Conservation (phyloP, 1,139 yeast genomes). For the Nakaseomyces kungkrabaensis region DNA sequence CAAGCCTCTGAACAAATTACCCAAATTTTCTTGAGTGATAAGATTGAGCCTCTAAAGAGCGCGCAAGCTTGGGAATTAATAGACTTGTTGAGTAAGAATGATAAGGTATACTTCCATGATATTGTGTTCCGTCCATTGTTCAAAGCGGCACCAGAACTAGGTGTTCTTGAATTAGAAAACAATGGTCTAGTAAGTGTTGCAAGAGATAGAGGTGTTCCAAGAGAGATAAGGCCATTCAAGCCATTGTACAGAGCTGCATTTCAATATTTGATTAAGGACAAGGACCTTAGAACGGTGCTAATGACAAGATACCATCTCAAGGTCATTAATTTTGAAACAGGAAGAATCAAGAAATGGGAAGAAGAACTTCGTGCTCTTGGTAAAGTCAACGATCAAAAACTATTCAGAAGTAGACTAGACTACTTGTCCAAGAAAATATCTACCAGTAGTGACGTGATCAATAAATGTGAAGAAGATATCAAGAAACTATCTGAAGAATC, state of each 20-base stretch:
- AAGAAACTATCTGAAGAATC: constrained; percentile 21
- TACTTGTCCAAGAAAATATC: constrained; percentile 61
- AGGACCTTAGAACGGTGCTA: constrained; percentile 46
- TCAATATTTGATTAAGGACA: constrained; percentile 48
- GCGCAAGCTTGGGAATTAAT: constrained; percentile 88
- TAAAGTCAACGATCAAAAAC: constrained; percentile 38
- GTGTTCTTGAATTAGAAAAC: constrained; percentile 65
- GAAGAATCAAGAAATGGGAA: constrained; percentile 55
- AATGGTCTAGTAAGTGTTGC: constrained; percentile 62
- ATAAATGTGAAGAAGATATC: constrained; percentile 35
- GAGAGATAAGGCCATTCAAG: constrained; percentile 62
- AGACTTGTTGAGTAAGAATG: constrained; percentile 46
- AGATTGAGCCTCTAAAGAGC: constrained; percentile 47
- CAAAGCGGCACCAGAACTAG: constrained; percentile 44
- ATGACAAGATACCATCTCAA: constrained; percentile 52
- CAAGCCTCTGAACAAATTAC: constrained; percentile 85
- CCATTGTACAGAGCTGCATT: constrained; percentile 84
- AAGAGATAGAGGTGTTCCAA: constrained; percentile 66
- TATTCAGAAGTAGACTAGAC: constrained; percentile 50
- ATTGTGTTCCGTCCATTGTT: constrained; percentile 54
- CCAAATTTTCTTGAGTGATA: constrained; percentile 59
- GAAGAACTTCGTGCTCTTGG: constrained; percentile 57
- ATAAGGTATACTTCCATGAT: constrained; percentile 41
- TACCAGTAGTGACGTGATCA: constrained; percentile 41
- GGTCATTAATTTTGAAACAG: constrained; percentile 50